Conservation (phyloP, 192 early-diverging fungal genomes). For the Mortierella alpina region DNA sequence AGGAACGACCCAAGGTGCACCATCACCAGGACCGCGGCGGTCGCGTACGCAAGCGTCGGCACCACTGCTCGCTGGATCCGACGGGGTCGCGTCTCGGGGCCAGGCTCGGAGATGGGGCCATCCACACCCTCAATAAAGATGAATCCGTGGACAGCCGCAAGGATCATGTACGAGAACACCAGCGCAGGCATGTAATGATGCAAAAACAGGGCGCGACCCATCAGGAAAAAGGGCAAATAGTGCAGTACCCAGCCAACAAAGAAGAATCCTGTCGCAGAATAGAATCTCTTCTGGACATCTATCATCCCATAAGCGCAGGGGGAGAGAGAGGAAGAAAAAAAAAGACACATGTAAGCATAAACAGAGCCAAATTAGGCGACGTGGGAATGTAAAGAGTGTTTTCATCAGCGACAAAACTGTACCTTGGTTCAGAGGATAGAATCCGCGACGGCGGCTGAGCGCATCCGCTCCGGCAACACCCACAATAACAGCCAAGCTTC, state of each 20-base stretch:
- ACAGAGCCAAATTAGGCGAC: not conserved
- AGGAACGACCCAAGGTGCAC: conserved; percentile 72
- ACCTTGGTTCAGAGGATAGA: conserved; percentile 70
- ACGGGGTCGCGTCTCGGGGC: conserved; percentile 46
- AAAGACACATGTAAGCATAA: not conserved
- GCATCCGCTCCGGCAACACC: conserved; percentile 76
- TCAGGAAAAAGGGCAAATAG: conserved; percentile 92
- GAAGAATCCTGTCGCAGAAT: conserved; percentile 81
- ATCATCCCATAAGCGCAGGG: conserved; percentile 7
- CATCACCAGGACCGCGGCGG: conserved; percentile 55
- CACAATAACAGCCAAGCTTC: conserved; percentile 65
- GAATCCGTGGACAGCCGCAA: conserved; percentile 83
- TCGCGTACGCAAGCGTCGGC: conserved; percentile 44
- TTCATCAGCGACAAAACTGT: conserved; percentile 47
- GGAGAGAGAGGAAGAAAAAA: not conserved
- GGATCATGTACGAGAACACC: conserved; percentile 82
- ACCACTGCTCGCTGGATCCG: conserved; percentile 53
- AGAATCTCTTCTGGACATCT: conserved; percentile 71
- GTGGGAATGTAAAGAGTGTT: conserved; percentile 19
- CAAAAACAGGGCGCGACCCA: conserved; percentile 92
- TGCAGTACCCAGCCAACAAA: conserved; percentile 87
- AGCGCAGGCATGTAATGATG: conserved; percentile 95
- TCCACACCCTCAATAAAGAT: conserved; percentile 72
- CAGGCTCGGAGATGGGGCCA: conserved; percentile 55
- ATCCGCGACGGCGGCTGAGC: conserved; percentile 77